Base-by-base conservation (phyloP, 1,139 yeast genomes). In the Eremothecium coryli region DNA sequence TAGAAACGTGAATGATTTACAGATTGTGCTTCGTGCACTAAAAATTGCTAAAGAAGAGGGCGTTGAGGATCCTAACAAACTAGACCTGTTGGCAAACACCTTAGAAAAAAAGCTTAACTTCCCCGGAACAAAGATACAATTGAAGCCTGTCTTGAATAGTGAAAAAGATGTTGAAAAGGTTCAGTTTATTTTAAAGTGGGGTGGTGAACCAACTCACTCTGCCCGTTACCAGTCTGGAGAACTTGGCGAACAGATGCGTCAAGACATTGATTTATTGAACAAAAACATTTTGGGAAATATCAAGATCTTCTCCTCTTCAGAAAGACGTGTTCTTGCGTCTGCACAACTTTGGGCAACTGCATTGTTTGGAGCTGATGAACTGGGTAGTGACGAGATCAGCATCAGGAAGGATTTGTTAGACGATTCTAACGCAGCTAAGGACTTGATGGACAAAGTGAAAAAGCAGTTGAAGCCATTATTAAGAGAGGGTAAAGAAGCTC, bases 171-270 rank as follows among this genome's bases (percentile, higher is more conserved):
- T 90, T 13, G 97, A 88, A 45, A 93, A 93, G 54, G 96, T 90
- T 15, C 98, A 93, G 60, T 76, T 93, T 43, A 93, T 90, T 43
- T 67, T 90, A 49, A 93, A 93, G 58, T 93, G 98, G 98, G 98
- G 98, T 49, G 99, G 99, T 45, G 99, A 93, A 58, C 96, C 98
- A 7, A 93, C 99, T 1, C 99, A 93, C 58, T 86, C 97, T 7
- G 97, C 98, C 1, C 73, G 80, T 40, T 82, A 85, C 56, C 99
- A 93, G 62, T 94, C 96, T 1, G 71, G 79, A 20, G 99, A 93
- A 60, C 73, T 90, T 15, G 99, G 98, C 36, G 97, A 90, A 50
- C 95, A 88, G 60, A 72, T 82, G 63, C 76, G 98, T 50, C 95
- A 90, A 57, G 95, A 93, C 54, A 71, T 88, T 50, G 77, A 84